These are phyloP conservation scores for Mycena haematopus DNA, from an alignment of 768 basidiomycete species.

Conservation along the genomic window DNA sequence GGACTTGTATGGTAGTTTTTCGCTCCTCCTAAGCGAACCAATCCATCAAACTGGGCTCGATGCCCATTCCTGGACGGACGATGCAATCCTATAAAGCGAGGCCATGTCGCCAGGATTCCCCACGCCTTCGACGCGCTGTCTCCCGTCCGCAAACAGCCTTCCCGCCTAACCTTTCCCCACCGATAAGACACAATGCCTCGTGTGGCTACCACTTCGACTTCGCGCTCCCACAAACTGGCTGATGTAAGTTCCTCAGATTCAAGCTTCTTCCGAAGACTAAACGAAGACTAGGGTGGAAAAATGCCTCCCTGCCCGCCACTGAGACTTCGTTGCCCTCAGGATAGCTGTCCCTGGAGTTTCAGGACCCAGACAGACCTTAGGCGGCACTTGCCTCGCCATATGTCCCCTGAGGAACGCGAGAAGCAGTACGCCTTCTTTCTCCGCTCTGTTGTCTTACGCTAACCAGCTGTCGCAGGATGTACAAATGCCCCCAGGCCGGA, in stretches of 20 bases:
- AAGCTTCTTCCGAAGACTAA: neutral
- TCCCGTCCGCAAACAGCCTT: neutral
- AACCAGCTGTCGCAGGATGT: neutral
- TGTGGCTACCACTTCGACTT: conserved; percentile 8
- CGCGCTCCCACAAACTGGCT: neutral
- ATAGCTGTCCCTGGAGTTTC: conserved; percentile 19
- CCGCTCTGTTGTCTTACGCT: neutral
- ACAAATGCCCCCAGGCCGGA: neutral
- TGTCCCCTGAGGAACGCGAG: conserved; percentile 4
- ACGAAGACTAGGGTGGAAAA: neutral
- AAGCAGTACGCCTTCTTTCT: neutral
- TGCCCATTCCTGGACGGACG: neutral
- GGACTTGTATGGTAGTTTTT: conserved; percentile 22
- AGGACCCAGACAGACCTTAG: neutral
- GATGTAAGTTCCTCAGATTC: neutral
- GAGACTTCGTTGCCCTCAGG: neutral
- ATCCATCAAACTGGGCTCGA: conserved; percentile 8
- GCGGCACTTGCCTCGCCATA: conserved; percentile 1
- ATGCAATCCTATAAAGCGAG: conserved; percentile 22
- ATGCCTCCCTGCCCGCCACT: conserved; percentile 14
- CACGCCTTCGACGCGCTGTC: conserved; percentile 7
- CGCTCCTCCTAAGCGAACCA: conserved; percentile 12
- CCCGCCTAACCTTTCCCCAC: neutral
- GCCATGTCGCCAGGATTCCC: neutral
- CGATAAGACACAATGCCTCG: conserved; percentile 12